Percentiles rank a stretch among this genome's conserved stretches.
These are phyloP conservation scores for Suhomyces anneliseae DNA, from an alignment of 1,139 yeast species.

Conservation along the genomic window DNA sequence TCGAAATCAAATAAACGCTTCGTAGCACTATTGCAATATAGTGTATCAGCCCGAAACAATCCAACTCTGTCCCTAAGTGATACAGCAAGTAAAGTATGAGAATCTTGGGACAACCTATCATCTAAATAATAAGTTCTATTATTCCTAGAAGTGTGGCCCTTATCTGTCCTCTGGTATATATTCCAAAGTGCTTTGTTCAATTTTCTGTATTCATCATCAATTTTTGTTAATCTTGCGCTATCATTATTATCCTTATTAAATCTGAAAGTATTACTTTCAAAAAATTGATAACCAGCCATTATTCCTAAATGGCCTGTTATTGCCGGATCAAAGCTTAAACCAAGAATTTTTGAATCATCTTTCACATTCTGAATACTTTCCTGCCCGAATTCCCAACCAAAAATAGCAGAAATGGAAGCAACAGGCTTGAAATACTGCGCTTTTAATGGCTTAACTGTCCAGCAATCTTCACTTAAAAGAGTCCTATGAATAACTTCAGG, in stretches of 20 bases:
- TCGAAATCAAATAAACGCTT: slow-evolving; percentile 41
- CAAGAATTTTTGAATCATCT: slow-evolving; percentile 37
- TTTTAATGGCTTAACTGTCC: slow-evolving; percentile 52
- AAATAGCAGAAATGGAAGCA: slow-evolving; percentile 44
- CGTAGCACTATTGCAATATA: slow-evolving; percentile 55
- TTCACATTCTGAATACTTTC: slow-evolving; percentile 33
- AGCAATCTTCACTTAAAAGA: slow-evolving; percentile 50
- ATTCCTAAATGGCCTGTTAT: slow-evolving; percentile 46
- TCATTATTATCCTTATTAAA: slow-evolving; percentile 6
- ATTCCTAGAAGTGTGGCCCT: slow-evolving; percentile 13
- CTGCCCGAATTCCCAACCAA: slow-evolving; percentile 41
- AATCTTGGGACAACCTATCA: neutral
- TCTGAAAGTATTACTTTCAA: slow-evolving; percentile 17
- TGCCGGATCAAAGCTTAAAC: slow-evolving; percentile 36
- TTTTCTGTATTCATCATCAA: slow-evolving; percentile 41
- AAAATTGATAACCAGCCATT: slow-evolving; percentile 45
- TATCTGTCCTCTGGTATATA: neutral
- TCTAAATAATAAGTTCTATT: slow-evolving; percentile 12
- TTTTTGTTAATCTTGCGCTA: slow-evolving; percentile 23
- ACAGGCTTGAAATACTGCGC: slow-evolving; percentile 50
- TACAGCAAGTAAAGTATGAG: slow-evolving; percentile 33
- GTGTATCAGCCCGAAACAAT: slow-evolving; percentile 48
- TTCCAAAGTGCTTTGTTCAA: slow-evolving; percentile 26
- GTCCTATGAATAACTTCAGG: slow-evolving; percentile 31
- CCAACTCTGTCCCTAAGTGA: slow-evolving; percentile 47